Base-by-base conservation (phyloP, 352 stramenopile genomes). In the Globisporangium cederbergense region DNA sequence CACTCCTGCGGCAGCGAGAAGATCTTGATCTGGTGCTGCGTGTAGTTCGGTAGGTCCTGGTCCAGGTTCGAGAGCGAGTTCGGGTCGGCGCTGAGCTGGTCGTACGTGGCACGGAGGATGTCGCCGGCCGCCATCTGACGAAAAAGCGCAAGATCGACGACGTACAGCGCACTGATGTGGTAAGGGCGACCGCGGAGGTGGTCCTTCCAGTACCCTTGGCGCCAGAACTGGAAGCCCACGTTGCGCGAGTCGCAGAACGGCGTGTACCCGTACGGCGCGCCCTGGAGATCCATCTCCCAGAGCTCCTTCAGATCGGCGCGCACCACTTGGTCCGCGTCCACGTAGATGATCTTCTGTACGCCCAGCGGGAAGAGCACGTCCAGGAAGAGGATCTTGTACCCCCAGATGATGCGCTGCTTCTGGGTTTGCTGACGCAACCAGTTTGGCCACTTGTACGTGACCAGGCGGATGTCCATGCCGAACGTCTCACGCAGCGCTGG, bases 401-500 rank as follows among this genome's bases (percentile, higher is more conserved):
- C 98, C 98, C 98, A 99, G 70, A 99, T 99, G 69, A 99, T 99
- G 34, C 98, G 87, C 85, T 99, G 98, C 79, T 99, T 99, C 77
- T 99, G 96, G 16, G 90, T 99, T 76, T 99, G 97, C 60, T 90
- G 86, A 43, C 93, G 90, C 64, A 99, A 74, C 97, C 97, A 99
- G 72, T 99, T 97, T 3, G 97, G 97, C 97, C 97, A 99, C 75
- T 99, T 99, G 88, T 99, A 99, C 36, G 96, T 99, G n/a, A 99
- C 97, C 60, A 99, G 97, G 58, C 91, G 96, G 54, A 99, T 97
- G 57, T 99, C 89, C 79, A 99, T 99, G 60, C 96, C 97, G 50
- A 93, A 98, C 56, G 87, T 76, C 58, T 96, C 77, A 4, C 93
- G 95, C 67, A 99, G 86, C 14, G 81, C 88, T n/a, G 79, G 83